Conservation (phyloP, 768 basidiomycete genomes). For the Tricholomella constricta region DNA sequence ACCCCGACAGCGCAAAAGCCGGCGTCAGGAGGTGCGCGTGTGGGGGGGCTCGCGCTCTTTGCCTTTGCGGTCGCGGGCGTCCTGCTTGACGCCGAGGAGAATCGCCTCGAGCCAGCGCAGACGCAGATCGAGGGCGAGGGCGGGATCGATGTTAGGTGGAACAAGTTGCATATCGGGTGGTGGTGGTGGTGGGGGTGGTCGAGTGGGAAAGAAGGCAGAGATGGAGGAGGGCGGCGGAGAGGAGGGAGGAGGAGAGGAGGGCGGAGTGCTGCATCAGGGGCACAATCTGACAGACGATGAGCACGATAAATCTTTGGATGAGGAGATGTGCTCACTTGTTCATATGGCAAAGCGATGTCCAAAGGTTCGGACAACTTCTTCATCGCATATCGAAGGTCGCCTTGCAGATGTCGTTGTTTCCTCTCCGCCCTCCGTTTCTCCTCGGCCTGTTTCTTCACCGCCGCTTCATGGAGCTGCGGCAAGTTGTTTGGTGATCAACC, state of each 20-base stretch:
- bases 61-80: constrained; percentile 34
- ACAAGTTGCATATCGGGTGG: constrained; percentile 4
- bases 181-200: too few species aligned
- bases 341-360: constrained; percentile 74
- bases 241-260: constrained; percentile 5
- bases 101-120: constrained; percentile 82
- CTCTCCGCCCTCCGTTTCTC: constrained; percentile 88
- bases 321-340: constrained; percentile 61
- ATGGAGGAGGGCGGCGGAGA: constrained; percentile 35
- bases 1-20: constrained; percentile 72
- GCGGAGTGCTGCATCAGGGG: constrained; percentile 54
- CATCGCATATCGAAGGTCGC: constrained; percentile 94
- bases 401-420: constrained; percentile 83
- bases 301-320: neutral
- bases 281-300: constrained; percentile 49
- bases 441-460: constrained; percentile 75
- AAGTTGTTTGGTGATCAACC: too few species aligned
- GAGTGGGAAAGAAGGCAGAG: constrained; percentile 35
- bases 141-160: constrained; percentile 55
- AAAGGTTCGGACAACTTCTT: constrained; percentile 86
- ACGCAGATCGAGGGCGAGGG: constrained; percentile 71
- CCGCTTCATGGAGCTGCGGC: constrained; percentile 74
- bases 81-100: constrained; percentile 62
- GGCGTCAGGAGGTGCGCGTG: constrained; percentile 76
- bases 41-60: constrained; percentile 46